A percentile compares a stretch with the other conserved stretches of the same genome.
Conservation (phyloP, 2,329 filamentous ascomycete species). For the Botrytis paeoniae region DNA sequence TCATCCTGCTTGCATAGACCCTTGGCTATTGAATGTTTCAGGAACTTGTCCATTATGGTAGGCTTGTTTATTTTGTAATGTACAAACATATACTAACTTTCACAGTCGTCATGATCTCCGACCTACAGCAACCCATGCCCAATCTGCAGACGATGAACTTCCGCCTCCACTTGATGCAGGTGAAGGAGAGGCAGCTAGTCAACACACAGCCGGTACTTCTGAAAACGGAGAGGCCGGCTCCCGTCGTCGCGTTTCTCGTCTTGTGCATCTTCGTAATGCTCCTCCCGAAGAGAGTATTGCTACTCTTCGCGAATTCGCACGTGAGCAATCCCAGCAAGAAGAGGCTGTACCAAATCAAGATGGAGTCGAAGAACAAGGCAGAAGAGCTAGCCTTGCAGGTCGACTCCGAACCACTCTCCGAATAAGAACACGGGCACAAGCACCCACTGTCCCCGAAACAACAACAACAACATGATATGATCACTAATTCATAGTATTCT, state of each 20-base stretch:
- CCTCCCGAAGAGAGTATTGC: constrained; percentile 61
- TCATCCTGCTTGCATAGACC: constrained; percentile 65
- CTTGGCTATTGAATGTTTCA: constrained; percentile 67
- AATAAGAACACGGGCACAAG: constrained; percentile 32
- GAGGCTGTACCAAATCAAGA: constrained; percentile 19
- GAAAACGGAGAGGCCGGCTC: constrained; percentile 38
- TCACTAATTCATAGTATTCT: background rate
- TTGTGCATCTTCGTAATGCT: constrained; percentile 57
- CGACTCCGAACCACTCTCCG: constrained; percentile 34
- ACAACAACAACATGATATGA: background rate
- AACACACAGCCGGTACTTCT: constrained; percentile 39
- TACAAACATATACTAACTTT: constrained; percentile 22
- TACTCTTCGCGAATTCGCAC: constrained; percentile 48
- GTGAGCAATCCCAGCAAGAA: constrained; percentile 40
- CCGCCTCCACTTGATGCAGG: constrained; percentile 32
- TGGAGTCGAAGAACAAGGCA: constrained; percentile 28
- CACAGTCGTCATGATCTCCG: constrained; percentile 41
- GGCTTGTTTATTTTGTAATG: constrained; percentile 35
- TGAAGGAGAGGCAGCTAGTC: constrained; percentile 32
- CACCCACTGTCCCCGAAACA: background rate
- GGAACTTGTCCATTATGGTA: constrained; percentile 69
- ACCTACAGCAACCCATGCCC: constrained; percentile 29
- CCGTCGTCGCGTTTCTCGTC: constrained; percentile 48
- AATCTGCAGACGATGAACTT: constrained; percentile 30
- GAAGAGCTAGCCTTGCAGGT: constrained; percentile 33